phyloP scores from a whole-genome alignment of 2,329 filamentous ascomycete species.

The Dothideomycetidae sp. region DNA sequence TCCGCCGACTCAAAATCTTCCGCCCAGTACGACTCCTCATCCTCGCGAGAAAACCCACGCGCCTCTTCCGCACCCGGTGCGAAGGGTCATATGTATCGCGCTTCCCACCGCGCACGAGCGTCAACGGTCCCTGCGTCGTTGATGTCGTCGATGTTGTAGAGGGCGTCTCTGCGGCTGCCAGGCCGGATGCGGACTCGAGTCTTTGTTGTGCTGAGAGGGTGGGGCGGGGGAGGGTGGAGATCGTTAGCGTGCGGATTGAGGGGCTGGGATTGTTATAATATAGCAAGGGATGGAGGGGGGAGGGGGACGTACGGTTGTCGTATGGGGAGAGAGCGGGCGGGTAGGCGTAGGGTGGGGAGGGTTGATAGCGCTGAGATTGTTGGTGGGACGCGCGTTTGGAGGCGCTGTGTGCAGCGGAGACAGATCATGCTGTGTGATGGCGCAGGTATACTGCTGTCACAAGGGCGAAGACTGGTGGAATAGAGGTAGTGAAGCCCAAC shows the following conservation, averaged over 20 bases:
- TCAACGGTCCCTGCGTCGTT: constrained; percentile 9
- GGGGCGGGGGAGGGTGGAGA: constrained; percentile 1
- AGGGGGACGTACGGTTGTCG: background rate
- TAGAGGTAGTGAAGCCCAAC: background rate
- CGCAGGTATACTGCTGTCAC: too few species aligned
- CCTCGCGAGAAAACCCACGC: constrained; percentile 45
- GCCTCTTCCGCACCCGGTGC: constrained; percentile 45
- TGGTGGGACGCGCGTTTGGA: constrained; percentile 8
- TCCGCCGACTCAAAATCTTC: constrained; percentile 39
- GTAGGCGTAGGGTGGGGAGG: constrained; percentile 1
- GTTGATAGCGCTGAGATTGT: background rate
- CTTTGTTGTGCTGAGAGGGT: constrained; percentile 3
- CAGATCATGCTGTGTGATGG: constrained; percentile 12
- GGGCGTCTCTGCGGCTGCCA: too few species aligned
- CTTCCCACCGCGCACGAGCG: constrained; percentile 33
- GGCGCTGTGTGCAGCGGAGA: constrained; percentile 11
- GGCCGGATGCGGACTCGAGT: too few species aligned
- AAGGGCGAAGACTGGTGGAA: background rate
- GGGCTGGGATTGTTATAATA: too few species aligned
- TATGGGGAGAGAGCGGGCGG: background rate
- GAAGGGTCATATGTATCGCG: constrained; percentile 46
- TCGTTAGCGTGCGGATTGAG: background rate
- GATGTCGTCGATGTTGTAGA: too few species aligned
- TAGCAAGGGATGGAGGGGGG: constrained; percentile 3
- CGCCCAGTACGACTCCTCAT: constrained; percentile 39